Percentiles rank a stretch among this genome's conserved stretches.
Conservation (phyloP, 2,329 filamentous ascomycete genomes). For the Microcyclosporella mali region DNA sequence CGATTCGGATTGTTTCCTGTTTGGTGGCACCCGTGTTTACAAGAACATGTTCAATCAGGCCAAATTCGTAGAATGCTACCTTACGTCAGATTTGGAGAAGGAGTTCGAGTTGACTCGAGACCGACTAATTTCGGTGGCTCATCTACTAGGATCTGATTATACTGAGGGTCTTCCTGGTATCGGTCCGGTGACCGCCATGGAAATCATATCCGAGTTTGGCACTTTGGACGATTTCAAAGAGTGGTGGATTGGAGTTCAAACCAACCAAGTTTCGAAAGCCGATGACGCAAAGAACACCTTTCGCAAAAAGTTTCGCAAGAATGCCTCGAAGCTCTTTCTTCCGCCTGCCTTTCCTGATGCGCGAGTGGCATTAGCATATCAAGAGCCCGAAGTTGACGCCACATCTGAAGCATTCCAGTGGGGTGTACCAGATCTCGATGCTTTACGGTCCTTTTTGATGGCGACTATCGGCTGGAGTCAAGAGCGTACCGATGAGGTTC, state of each 20-base stretch:
- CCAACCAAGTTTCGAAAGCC: conserved; percentile 54
- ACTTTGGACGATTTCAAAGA: conserved; percentile 69
- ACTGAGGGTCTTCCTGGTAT: conserved; percentile 86
- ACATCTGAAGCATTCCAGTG: conserved; percentile 79
- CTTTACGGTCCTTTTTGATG: conserved; percentile 79
- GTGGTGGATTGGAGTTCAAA: conserved; percentile 81
- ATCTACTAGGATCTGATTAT: conserved; percentile 89
- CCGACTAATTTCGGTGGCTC: conserved; percentile 82
- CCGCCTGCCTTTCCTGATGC: conserved; percentile 71
- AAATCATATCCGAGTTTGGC: conserved; percentile 87
- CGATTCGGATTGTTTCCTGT: conserved; percentile 93
- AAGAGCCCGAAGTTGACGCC: conserved; percentile 76
- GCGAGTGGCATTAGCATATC: conserved; percentile 75
- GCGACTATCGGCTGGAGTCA: conserved; percentile 85
- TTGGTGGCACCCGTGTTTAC: conserved; percentile 92
- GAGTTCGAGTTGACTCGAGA: conserved; percentile 83
- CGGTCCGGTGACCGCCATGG: conserved; percentile 87
- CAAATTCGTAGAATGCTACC: conserved; percentile 96
- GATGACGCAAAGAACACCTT: conserved; percentile 56
- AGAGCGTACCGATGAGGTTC: conserved; percentile 88
- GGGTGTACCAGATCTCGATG: conserved; percentile 90
- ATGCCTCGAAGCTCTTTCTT: conserved; percentile 79
- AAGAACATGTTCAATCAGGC: conserved; percentile 99
- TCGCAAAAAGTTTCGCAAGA: conserved; percentile 79
- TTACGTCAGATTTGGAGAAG: conserved; percentile 73